These are phyloP conservation scores for Leccinum obscurum DNA, from an alignment of 768 basidiomycete genomes.

Conservation along the genomic window DNA sequence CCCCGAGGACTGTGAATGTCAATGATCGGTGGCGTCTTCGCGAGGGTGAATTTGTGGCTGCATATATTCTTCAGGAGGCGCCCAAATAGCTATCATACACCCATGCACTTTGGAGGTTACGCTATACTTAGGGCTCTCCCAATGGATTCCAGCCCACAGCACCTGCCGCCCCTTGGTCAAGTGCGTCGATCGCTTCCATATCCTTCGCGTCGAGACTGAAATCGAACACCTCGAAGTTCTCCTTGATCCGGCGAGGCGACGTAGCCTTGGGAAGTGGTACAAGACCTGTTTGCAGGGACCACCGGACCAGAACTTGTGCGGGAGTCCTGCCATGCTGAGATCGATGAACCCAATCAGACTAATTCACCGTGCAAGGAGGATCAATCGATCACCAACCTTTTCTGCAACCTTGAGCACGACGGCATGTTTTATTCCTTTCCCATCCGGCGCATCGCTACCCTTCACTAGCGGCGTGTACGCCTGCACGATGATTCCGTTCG, in stretches of 20 bases:
- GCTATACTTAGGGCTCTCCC: slow-evolving; percentile 30
- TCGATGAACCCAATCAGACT: background rate
- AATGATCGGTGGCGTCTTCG: background rate
- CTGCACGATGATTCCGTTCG: slow-evolving; percentile 59
- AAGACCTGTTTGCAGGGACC: slow-evolving; percentile 51
- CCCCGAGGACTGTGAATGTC: background rate
- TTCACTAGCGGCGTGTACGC: slow-evolving; percentile 75
- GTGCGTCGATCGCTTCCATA: slow-evolving; percentile 57
- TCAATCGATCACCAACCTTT: slow-evolving; percentile 44
- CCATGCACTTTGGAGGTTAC: background rate
- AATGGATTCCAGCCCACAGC: slow-evolving; percentile 85
- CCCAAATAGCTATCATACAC: background rate
- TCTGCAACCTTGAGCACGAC: slow-evolving; percentile 50
- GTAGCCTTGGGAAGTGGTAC: slow-evolving; percentile 81
- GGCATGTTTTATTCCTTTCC: slow-evolving; percentile 45
- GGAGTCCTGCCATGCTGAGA: slow-evolving; percentile 29
- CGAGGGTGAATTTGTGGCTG: background rate
- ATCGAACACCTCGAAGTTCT: slow-evolving; percentile 74
- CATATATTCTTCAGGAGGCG: too few relatives aligned
- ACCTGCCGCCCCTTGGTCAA: slow-evolving; percentile 71
- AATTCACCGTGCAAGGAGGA: background rate
- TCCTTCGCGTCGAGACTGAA: slow-evolving; percentile 68
- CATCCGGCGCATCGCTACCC: slow-evolving; percentile 29
- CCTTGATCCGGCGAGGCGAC: slow-evolving; percentile 60
- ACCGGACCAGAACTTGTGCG: slow-evolving; percentile 51